phyloP scores from a whole-genome alignment of 2,329 filamentous ascomycete species.

The Emericellopsis atlantica region DNA sequence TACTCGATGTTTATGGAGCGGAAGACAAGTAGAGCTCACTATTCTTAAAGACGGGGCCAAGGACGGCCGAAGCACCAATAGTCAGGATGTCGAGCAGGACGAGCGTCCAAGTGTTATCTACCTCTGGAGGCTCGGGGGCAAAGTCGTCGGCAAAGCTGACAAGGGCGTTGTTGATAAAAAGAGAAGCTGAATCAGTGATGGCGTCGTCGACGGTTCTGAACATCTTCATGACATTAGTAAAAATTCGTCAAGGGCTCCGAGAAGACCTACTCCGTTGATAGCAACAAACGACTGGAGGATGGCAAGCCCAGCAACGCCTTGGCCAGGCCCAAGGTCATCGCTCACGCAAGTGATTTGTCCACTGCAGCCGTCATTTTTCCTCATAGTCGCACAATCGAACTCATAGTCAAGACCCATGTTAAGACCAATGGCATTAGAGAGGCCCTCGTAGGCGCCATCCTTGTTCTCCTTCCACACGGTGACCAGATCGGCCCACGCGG shows the following conservation, averaged over 20 bases:
- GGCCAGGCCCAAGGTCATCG: too few relatives aligned
- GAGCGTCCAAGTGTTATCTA: constrained; percentile 10
- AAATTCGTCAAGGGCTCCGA: not conserved
- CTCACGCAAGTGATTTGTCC: too few relatives aligned
- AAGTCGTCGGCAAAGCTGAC: constrained; percentile 4
- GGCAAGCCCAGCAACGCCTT: too few relatives aligned
- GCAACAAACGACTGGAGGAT: too few relatives aligned
- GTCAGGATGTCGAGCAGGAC: constrained; percentile 15
- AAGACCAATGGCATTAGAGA: too few relatives aligned
- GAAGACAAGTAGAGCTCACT: not conserved
- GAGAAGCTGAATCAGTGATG: not conserved
- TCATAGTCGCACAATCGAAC: too few relatives aligned
- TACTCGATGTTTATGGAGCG: too few relatives aligned
- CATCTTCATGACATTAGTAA: not conserved
- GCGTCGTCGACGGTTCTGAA: not conserved
- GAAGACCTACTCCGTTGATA: too few relatives aligned
- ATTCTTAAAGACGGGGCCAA: constrained; percentile 13
- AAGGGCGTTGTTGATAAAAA: not conserved
- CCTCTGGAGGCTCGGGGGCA: constrained; percentile 11
- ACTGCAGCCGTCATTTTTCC: too few relatives aligned
- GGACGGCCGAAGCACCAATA: constrained; percentile 10
- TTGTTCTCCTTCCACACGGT: not conserved
- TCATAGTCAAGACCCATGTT: too few relatives aligned
- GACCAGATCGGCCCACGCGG: not conserved
- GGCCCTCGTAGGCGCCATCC: not conserved